Conservation (phyloP, 2,329 filamentous ascomycete species). For the Colletotrichum somersetense region DNA sequence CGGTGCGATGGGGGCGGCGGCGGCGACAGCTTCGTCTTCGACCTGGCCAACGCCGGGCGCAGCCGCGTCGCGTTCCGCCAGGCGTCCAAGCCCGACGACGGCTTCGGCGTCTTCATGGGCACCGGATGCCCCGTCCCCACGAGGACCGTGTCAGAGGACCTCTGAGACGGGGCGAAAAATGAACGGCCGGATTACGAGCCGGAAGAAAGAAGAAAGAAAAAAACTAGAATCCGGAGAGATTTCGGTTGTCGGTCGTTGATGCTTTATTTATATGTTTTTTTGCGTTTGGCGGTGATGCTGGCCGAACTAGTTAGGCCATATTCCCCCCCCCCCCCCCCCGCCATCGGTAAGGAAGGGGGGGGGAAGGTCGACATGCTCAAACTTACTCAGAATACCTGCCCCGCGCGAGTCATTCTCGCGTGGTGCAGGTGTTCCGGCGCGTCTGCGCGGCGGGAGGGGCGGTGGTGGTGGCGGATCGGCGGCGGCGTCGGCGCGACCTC, state of each 20-base stretch:
- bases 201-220: background rate
- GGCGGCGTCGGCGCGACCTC: conserved; percentile 24
- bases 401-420: conserved; percentile 10
- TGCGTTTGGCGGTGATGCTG: conserved; percentile 3
- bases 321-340: background rate
- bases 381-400: conserved; percentile 17
- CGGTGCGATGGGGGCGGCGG: conserved; percentile 35
- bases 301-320: conserved; percentile 9
- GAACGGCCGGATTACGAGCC: conserved; percentile 2
- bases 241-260: background rate
- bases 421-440: conserved; percentile 18
- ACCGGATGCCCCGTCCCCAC: conserved; percentile 6
- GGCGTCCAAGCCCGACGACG: conserved; percentile 25
- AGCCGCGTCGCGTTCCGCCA: conserved; percentile 41
- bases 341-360: background rate
- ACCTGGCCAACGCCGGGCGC: conserved; percentile 32
- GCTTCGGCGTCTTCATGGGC: conserved; percentile 37
- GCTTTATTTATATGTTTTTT: background rate
- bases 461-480: background rate
- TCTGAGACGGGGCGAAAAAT: conserved; percentile 8
- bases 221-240: conserved; percentile 8
- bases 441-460: conserved; percentile 9
- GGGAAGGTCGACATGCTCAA: background rate
- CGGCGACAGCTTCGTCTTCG: conserved; percentile 38
- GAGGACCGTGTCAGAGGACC: conserved; percentile 24